phyloP scores from a whole-genome alignment of 208 protist species.

The Trypanosoma melophagium region DNA sequence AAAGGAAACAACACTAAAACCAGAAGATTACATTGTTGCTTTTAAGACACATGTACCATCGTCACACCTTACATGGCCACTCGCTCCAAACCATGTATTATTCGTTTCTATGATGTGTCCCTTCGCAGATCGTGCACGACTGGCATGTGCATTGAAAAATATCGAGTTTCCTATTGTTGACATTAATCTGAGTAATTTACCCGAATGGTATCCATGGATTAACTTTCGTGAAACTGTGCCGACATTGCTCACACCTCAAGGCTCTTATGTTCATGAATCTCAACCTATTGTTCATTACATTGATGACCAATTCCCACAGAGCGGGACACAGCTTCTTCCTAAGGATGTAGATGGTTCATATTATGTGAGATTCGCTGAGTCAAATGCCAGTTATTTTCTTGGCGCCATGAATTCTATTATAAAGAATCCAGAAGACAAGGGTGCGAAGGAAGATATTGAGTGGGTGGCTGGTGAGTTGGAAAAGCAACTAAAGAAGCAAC shows the following conservation, averaged over 20 bases:
- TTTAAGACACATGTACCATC: constrained; percentile 45
- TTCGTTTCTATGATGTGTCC: constrained; percentile 55
- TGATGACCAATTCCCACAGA: constrained; percentile 27
- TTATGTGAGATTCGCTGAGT: constrained; percentile 42
- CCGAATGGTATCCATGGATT: constrained; percentile 62
- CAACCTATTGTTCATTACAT: constrained; percentile 66
- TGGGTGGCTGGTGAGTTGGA: constrained; percentile 55
- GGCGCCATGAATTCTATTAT: constrained; percentile 24
- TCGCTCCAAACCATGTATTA: constrained; percentile 45
- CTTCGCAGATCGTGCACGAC: constrained; percentile 56
- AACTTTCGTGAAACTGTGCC: constrained; percentile 73
- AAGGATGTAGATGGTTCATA: constrained; percentile 52
- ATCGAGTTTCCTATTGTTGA: constrained; percentile 44
- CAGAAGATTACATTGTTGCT: constrained; percentile 30
- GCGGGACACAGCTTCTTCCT: constrained; percentile 33
- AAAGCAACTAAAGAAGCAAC: constrained; percentile 43
- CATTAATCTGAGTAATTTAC: constrained; percentile 41
- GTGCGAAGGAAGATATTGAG: constrained; percentile 43
- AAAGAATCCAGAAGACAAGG: constrained; percentile 17
- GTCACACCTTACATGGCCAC: constrained; percentile 28
- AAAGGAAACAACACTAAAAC: constrained; percentile 34
- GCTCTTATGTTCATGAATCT: constrained; percentile 65
- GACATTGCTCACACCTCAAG: constrained; percentile 46
- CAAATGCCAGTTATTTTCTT: constrained; percentile 38
- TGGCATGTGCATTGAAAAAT: constrained; percentile 50